Percentiles rank a stretch among this genome's conserved stretches.
Evolutionary conservation across 2,329 filamentous ascomycete species (phyloP).

Genomic region (Blastomyces gilchristii): DNA sequence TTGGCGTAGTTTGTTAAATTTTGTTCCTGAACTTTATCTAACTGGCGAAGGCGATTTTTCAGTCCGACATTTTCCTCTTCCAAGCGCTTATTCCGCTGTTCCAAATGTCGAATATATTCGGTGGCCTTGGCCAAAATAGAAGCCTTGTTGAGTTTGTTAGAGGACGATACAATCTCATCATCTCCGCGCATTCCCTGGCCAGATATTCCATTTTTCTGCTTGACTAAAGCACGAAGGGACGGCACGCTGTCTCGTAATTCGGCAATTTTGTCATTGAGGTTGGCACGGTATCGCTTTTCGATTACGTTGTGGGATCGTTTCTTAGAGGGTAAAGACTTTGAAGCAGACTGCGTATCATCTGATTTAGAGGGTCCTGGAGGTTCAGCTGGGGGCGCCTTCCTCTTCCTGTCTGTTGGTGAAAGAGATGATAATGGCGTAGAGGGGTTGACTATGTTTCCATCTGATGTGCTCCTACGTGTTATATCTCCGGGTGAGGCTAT

Average conservation of each 20-base stretch:
- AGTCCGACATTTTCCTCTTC: slow-evolving; percentile 70
- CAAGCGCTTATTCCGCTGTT: slow-evolving; percentile 77
- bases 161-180: slow-evolving; percentile 68
- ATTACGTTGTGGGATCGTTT: slow-evolving; percentile 98
- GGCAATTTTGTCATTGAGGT: slow-evolving; percentile 94
- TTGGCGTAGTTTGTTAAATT: slow-evolving; percentile 29
- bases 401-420: slow-evolving; percentile 44
- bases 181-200: slow-evolving; percentile 71
- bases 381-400: slow-evolving; percentile 56
- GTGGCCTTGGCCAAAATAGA: slow-evolving; percentile 92
- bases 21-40: slow-evolving; percentile 51
- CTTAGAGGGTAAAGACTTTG: slow-evolving; percentile 55
- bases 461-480: background rate
- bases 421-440: background rate
- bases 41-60: slow-evolving; percentile 68
- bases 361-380: slow-evolving; percentile 30
- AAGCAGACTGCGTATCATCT: slow-evolving; percentile 42
- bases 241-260: slow-evolving; percentile 86
- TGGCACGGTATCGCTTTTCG: slow-evolving; percentile 91
- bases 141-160: slow-evolving; percentile 96
- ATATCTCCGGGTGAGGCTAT: background rate
- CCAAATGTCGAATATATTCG: slow-evolving; percentile 87
- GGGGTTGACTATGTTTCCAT: background rate
- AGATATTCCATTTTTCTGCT: slow-evolving; percentile 35
- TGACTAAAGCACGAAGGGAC: slow-evolving; percentile 73